phyloP scores from a whole-genome alignment of 1,284 basidiomycete species.

The Puccinia hordei region DNA sequence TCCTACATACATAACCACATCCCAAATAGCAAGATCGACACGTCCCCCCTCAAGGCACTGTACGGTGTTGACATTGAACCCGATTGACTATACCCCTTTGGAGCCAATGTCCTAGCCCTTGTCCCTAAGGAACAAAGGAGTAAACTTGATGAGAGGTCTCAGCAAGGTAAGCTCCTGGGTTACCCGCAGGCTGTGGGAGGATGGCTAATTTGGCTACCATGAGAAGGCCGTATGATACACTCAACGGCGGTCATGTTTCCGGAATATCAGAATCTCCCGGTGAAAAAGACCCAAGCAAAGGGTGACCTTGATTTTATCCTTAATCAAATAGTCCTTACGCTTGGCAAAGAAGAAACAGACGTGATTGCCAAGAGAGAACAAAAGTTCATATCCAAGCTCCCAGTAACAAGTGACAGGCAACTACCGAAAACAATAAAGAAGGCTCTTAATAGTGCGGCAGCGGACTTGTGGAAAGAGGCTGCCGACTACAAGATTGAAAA shows the following conservation, averaged over 20 bases:
- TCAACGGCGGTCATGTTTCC: background rate
- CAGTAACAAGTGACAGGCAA: too few relatives aligned
- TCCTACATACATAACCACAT: conserved; percentile 7
- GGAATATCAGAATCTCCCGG: too few relatives aligned
- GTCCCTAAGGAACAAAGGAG: background rate
- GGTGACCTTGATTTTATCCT: background rate
- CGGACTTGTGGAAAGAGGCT: too few relatives aligned
- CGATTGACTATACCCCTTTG: background rate
- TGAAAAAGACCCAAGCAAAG: too few relatives aligned
- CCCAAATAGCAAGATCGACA: background rate
- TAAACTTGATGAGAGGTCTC: background rate
- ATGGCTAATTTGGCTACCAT: background rate
- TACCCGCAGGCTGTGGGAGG: background rate
- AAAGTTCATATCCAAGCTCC: too few relatives aligned
- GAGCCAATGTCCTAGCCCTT: background rate
- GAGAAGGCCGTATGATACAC: background rate
- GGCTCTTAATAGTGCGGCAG: background rate
- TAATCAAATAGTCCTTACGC: too few relatives aligned
- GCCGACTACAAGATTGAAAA: too few relatives aligned
- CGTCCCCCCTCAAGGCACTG: background rate
- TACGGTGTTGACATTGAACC: too few relatives aligned
- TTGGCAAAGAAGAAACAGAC: too few relatives aligned
- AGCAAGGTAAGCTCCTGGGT: background rate
- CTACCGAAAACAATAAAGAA: too few relatives aligned
- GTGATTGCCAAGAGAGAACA: too few relatives aligned